Percentiles rank a stretch among this genome's conserved stretches.
Evolutionary conservation across 805 yeast genomes (phyloP).

Genomic region (Grigorovia transvaalensis): DNA sequence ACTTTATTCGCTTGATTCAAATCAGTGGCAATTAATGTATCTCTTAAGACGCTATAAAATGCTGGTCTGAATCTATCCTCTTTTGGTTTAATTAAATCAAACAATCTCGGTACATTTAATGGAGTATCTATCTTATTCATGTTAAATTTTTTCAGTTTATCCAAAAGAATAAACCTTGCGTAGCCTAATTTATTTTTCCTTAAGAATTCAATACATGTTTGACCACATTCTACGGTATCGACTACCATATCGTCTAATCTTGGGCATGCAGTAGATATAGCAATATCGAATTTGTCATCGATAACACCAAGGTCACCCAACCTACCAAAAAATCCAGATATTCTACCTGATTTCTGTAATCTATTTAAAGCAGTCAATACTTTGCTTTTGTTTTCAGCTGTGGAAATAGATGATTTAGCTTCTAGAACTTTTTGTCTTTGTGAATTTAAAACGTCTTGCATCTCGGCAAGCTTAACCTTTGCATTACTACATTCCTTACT

Average conservation of each 20-base stretch:
- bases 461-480: constrained; percentile 36
- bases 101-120: constrained; percentile 63
- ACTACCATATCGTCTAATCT: constrained; percentile 89
- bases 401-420: constrained; percentile 49
- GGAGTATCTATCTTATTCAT: constrained; percentile 58
- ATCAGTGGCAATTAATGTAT: constrained; percentile 78
- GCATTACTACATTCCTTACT: constrained; percentile 46
- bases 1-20: constrained; percentile 74
- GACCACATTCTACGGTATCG: constrained; percentile 63
- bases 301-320: constrained; percentile 89
- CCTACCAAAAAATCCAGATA: constrained; percentile 80
- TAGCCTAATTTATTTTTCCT: constrained; percentile 78
- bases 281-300: constrained; percentile 81
- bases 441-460: constrained; percentile 42
- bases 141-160: constrained; percentile 58
- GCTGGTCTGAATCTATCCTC: constrained; percentile 72
- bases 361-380: constrained; percentile 61
- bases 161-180: constrained; percentile 75
- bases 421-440: constrained; percentile 57
- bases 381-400: constrained; percentile 55
- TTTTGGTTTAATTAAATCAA: constrained; percentile 66
- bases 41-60: constrained; percentile 74
- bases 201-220: constrained; percentile 69
- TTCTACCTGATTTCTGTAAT: constrained; percentile 68
- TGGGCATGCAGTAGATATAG: constrained; percentile 90